Evolutionary conservation across 169 alveolate genomes (phyloP).

Genomic region (Eimeria necatrix): DNA sequence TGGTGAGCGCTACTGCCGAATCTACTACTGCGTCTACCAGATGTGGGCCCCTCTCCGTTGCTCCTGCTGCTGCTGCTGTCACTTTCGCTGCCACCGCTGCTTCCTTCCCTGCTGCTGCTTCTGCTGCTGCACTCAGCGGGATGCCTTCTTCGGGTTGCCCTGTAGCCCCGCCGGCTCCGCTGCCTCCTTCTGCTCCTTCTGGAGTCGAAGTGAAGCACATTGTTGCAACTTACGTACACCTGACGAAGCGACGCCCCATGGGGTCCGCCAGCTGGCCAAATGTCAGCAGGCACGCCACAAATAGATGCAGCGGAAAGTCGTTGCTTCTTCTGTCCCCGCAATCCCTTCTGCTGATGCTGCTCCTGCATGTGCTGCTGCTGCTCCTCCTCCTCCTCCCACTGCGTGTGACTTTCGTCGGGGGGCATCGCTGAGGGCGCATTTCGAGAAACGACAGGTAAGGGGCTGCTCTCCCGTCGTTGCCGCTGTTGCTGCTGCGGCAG

Average conservation of each 20-base stretch:
- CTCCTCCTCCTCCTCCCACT: neutral
- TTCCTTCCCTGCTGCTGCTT: constrained; percentile 37
- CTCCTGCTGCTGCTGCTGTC: constrained; percentile 52
- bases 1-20: neutral
- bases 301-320: neutral
- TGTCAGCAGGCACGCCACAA: neutral
- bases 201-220: constrained; percentile 58
- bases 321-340: constrained; percentile 13
- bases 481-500: neutral
- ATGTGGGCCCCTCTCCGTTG: neutral
- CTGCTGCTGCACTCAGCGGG: constrained; percentile 29
- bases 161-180: neutral
- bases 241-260: constrained; percentile 24
- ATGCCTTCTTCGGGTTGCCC: neutral
- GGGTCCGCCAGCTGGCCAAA: neutral
- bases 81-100: constrained; percentile 35
- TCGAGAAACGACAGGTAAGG: constrained; percentile 1
- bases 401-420: neutral
- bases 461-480: neutral
- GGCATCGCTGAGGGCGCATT: neutral
- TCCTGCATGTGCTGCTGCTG: neutral
- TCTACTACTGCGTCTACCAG: neutral
- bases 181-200: constrained; percentile 49
- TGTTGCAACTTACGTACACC: constrained; percentile 61
- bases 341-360: neutral